phyloP scores from a whole-genome alignment of 2,329 filamentous ascomycete species.

The Dothiorella sarmentorum region DNA sequence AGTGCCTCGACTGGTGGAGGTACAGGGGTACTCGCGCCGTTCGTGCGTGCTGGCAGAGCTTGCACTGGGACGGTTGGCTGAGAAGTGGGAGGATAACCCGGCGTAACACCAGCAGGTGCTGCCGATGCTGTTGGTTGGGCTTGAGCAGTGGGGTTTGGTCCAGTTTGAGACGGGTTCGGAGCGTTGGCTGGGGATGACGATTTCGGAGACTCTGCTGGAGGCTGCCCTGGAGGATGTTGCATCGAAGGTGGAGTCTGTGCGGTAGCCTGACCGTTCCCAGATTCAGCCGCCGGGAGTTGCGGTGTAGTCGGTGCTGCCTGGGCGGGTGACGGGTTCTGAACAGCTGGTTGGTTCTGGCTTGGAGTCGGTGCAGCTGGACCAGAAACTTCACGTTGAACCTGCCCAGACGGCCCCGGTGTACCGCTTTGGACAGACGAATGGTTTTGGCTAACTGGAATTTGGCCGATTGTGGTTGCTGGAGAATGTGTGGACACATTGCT shows the following conservation, averaged over 20 bases:
- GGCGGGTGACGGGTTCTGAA: neutral
- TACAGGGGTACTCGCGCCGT: constrained; percentile 12
- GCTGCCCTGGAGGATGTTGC: neutral
- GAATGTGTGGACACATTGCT: neutral
- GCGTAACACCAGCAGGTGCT: neutral
- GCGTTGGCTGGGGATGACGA: neutral
- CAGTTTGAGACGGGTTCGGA: neutral
- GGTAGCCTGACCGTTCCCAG: too few relatives aligned
- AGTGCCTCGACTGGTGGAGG: constrained; percentile 17
- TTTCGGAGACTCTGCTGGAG: neutral
- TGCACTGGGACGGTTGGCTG: neutral
- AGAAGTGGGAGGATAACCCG: neutral
- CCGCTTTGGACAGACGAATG: neutral
- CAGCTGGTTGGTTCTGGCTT: neutral
- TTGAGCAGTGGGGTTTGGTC: neutral
- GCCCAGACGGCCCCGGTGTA: neutral
- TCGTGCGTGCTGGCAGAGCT: neutral
- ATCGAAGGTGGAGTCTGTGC: too few relatives aligned
- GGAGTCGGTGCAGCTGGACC: neutral
- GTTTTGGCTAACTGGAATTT: neutral
- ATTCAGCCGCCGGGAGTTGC: neutral
- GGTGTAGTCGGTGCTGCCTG: neutral
- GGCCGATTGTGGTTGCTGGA: neutral
- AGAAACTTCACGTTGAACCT: neutral
- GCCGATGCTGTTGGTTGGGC: neutral